Evolutionary conservation across 352 stramenopile genomes (phyloP).

Genomic region (Globisporangium alternatum): DNA sequence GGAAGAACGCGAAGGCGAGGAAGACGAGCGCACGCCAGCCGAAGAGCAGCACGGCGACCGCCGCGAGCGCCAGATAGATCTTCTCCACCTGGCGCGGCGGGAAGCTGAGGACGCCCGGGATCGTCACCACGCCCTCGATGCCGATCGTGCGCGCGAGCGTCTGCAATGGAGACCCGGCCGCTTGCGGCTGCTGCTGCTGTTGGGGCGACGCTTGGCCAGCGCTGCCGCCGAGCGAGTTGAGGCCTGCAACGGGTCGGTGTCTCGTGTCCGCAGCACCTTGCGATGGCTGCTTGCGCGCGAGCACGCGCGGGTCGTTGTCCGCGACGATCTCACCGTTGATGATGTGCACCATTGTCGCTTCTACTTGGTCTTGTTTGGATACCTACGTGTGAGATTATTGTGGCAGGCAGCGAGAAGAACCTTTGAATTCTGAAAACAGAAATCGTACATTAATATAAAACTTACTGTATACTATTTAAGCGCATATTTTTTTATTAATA

Average conservation of each 20-base stretch:
- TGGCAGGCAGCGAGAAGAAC: background rate
- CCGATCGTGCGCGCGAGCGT: constrained; percentile 47
- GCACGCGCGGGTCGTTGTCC: constrained; percentile 79
- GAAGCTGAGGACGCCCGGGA: constrained; percentile 59
- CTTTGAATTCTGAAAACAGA: too few species aligned
- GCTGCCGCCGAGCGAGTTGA: constrained; percentile 19
- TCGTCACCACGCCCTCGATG: constrained; percentile 56
- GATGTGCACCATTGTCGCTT: constrained; percentile 69
- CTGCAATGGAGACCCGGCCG: constrained; percentile 38
- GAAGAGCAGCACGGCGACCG: constrained; percentile 54
- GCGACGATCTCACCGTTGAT: constrained; percentile 87
- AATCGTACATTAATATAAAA: too few species aligned
- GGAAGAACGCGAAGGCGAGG: constrained; percentile 59
- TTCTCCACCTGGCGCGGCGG: constrained; percentile 59
- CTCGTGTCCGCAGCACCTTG: background rate
- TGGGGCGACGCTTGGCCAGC: background rate
- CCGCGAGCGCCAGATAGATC: constrained; percentile 59
- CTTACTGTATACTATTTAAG: too few species aligned
- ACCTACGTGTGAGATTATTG: background rate
- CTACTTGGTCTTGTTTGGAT: background rate
- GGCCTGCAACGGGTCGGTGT: constrained; percentile 18
- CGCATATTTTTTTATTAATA: too few species aligned
- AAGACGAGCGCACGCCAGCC: constrained; percentile 76
- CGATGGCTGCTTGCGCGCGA: constrained; percentile 21
- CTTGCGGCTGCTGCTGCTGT: constrained; percentile 3